A percentile compares a stretch with the other conserved stretches of the same genome.
Evolutionary conservation across 176 grass and related monocot species (phyloP).

Genomic region (Miscanthus lutarioriparius): DNA sequence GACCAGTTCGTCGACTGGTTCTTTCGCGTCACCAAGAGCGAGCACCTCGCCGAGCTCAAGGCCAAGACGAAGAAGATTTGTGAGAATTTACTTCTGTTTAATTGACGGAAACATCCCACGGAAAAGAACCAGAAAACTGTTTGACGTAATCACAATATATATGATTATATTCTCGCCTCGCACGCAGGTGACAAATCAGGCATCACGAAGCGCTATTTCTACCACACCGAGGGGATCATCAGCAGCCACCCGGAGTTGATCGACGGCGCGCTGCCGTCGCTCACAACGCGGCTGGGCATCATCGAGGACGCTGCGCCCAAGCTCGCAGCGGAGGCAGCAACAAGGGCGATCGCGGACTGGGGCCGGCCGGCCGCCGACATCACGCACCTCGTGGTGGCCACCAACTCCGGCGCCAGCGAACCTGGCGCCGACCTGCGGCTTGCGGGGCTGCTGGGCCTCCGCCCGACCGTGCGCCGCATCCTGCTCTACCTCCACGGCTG

Average conservation of each 20-base stretch:
- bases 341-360: slow-evolving; percentile 48
- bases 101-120: background rate
- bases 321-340: slow-evolving; percentile 28
- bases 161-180: background rate
- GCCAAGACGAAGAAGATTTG: slow-evolving; percentile 67
- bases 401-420: slow-evolving; percentile 27
- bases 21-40: slow-evolving; percentile 59
- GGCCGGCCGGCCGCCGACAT: slow-evolving; percentile 32
- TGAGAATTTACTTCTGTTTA: background rate
- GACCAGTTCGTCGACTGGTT: slow-evolving; percentile 57
- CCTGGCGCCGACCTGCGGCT: slow-evolving; percentile 38
- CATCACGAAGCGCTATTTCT: slow-evolving; percentile 43
- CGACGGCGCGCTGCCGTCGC: slow-evolving; percentile 10
- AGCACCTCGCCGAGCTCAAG: slow-evolving; percentile 57
- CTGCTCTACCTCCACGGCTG: slow-evolving; percentile 36
- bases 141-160: too few species aligned
- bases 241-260: slow-evolving; percentile 17
- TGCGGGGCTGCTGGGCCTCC: slow-evolving; percentile 38
- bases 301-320: slow-evolving; percentile 23
- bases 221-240: slow-evolving; percentile 22
- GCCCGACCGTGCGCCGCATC: slow-evolving; percentile 11
- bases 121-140: too few species aligned
- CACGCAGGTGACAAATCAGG: slow-evolving; percentile 10
- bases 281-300: slow-evolving; percentile 21
- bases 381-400: slow-evolving; percentile 45